Conservation (phyloP, 805 yeast genomes). For the Clavispora asparagi region DNA sequence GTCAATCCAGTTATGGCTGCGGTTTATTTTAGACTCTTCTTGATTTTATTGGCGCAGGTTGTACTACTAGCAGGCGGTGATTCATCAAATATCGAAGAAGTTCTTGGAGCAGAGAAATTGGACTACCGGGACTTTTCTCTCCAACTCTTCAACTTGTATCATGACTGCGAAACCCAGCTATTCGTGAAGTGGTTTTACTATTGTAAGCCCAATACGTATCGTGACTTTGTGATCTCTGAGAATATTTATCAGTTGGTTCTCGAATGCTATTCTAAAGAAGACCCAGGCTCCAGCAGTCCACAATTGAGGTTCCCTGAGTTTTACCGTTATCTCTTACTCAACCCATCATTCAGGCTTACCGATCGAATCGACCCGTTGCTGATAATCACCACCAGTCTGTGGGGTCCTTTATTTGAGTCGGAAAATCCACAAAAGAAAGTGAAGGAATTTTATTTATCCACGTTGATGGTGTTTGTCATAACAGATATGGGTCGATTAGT, state of each 20-base stretch:
- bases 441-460: background rate
- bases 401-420: background rate
- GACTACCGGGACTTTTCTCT: background rate
- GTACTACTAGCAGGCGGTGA: background rate
- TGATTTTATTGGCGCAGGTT: background rate
- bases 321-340: conserved; percentile 12
- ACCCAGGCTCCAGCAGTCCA: conserved; percentile 21
- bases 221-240: conserved; percentile 15
- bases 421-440: background rate
- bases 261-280: conserved; percentile 6
- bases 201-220: conserved; percentile 8
- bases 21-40: background rate
- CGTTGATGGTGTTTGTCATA: background rate
- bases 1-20: background rate
- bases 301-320: conserved; percentile 21
- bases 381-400: background rate
- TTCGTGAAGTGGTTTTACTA: conserved; percentile 15
- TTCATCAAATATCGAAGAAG: background rate
- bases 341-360: background rate
- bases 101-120: background rate
- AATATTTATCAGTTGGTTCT: conserved; percentile 11
- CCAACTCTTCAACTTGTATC: conserved; percentile 2
- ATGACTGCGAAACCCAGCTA: conserved; percentile 6
- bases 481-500: background rate
- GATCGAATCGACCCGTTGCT: background rate